Evolutionary conservation across 768 basidiomycete species (phyloP).

Genomic region (Boletus vermiculosoides): DNA sequence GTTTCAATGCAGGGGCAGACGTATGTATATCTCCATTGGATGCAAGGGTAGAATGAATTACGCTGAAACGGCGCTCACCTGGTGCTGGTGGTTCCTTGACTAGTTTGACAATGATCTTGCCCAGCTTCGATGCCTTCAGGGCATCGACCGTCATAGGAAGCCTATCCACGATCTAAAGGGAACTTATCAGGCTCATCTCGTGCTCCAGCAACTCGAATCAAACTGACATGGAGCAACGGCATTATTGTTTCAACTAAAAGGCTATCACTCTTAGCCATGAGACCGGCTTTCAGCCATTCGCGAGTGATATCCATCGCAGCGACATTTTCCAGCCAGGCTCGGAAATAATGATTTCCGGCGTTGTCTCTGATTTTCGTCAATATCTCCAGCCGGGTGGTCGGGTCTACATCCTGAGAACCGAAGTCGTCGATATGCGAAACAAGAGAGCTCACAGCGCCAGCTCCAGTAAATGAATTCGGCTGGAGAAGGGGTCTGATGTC

Average conservation of each 20-base stretch:
- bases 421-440: conserved; percentile 57
- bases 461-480: conserved; percentile 61
- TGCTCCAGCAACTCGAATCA: conserved; percentile 10
- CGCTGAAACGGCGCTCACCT: conserved; percentile 58
- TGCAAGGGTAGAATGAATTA: conserved; percentile 18
- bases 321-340: conserved; percentile 80
- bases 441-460: conserved; percentile 63
- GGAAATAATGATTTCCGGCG: conserved; percentile 83
- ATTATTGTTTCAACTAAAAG: conserved; percentile 72
- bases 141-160: conserved; percentile 71
- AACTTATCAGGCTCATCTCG: conserved; percentile 18
- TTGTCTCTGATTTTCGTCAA: conserved; percentile 79
- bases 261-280: conserved; percentile 52
- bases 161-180: conserved; percentile 70
- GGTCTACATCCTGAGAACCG: conserved; percentile 63
- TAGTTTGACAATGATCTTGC: conserved; percentile 75
- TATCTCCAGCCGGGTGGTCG: conserved; percentile 66
- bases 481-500: conserved; percentile 57
- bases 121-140: conserved; percentile 70
- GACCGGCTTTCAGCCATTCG: conserved; percentile 78
- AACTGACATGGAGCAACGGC: conserved; percentile 83
- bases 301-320: conserved; percentile 74
- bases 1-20: conserved; percentile 28
- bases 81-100: conserved; percentile 72
- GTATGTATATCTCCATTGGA: conserved; percentile 32